Conservation (phyloP, 257 asterid species). For the Orobanche coerulescens region DNA sequence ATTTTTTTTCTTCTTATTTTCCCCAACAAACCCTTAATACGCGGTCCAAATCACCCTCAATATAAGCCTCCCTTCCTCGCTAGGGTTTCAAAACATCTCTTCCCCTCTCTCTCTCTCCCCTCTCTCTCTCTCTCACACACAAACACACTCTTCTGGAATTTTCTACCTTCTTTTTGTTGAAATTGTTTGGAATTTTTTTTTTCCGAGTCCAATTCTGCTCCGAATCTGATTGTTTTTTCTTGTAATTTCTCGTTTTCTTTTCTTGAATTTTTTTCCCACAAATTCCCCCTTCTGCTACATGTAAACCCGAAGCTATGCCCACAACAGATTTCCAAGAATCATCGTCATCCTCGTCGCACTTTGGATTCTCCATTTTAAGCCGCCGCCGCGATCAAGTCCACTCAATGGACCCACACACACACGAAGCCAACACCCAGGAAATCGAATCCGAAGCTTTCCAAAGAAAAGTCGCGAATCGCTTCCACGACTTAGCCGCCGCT, state of each 20-base stretch:
- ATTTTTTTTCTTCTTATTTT: conserved; percentile 17
- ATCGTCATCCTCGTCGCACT: conserved; percentile 27
- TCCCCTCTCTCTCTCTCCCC: conserved; percentile 1
- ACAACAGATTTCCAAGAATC: conserved; percentile 33
- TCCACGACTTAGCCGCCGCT: conserved; percentile 34
- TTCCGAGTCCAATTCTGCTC: not conserved
- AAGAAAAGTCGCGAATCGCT: conserved; percentile 37
- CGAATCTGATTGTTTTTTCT: not conserved
- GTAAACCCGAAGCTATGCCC: conserved; percentile 29
- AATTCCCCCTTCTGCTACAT: not conserved
- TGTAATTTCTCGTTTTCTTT: not conserved
- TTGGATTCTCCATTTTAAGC: conserved; percentile 40
- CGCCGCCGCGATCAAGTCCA: conserved; percentile 48
- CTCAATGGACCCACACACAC: conserved; percentile 39
- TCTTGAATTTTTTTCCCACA: not conserved
- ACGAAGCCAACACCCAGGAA: conserved; percentile 30
- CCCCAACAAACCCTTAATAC: conserved; percentile 30
- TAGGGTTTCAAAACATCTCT: conserved; percentile 32
- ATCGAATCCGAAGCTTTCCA: conserved; percentile 47
- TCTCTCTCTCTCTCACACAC: not conserved
- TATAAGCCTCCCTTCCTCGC: conserved; percentile 25
- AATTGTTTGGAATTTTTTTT: not conserved
- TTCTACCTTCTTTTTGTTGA: too few species aligned
- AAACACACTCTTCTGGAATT: too few species aligned
- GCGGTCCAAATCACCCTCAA: conserved; percentile 36